phyloP scores from a whole-genome alignment of 2,329 filamentous ascomycete genomes.

The Penicillium aurantiogriseum region DNA sequence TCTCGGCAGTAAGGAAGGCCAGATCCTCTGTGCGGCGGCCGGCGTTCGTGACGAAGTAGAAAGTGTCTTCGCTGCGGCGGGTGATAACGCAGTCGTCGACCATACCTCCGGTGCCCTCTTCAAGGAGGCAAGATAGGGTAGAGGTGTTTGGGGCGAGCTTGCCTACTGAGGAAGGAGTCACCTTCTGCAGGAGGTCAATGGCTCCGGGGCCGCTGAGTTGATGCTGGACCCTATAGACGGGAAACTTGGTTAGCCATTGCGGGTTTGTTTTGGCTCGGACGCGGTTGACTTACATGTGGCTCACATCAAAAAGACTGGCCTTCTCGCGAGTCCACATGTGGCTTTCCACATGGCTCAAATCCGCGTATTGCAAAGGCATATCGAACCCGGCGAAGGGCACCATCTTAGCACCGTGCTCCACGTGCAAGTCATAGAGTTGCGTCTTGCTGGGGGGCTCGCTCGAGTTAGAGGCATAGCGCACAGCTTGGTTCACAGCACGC shows the following conservation, averaged over 20 bases:
- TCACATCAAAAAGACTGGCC: conserved; percentile 91
- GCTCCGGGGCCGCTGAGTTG: conserved; percentile 78
- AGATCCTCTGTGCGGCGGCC: conserved; percentile 87
- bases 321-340: conserved; percentile 87
- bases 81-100: conserved; percentile 94
- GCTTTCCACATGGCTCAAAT: conserved; percentile 74
- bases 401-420: conserved; percentile 82
- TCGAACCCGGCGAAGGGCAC: conserved; percentile 91
- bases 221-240: conserved; percentile 66
- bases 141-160: conserved; percentile 66
- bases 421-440: conserved; percentile 74
- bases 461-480: conserved; percentile 36
- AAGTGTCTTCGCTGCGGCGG: conserved; percentile 67
- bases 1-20: conserved; percentile 69
- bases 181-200: conserved; percentile 73
- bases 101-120: conserved; percentile 79
- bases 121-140: conserved; percentile 80
- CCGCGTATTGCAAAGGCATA: conserved; percentile 88
- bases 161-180: conserved; percentile 75
- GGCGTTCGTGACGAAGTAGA: conserved; percentile 95
- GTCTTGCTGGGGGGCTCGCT: conserved; percentile 50
- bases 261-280: neutral
- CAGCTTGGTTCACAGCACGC: conserved; percentile 14
- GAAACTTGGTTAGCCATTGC: conserved; percentile 14
- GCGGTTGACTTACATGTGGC: conserved; percentile 73